Evolutionary conservation across 2,329 filamentous ascomycete species (phyloP).

Genomic region (Myotisia sp.): DNA sequence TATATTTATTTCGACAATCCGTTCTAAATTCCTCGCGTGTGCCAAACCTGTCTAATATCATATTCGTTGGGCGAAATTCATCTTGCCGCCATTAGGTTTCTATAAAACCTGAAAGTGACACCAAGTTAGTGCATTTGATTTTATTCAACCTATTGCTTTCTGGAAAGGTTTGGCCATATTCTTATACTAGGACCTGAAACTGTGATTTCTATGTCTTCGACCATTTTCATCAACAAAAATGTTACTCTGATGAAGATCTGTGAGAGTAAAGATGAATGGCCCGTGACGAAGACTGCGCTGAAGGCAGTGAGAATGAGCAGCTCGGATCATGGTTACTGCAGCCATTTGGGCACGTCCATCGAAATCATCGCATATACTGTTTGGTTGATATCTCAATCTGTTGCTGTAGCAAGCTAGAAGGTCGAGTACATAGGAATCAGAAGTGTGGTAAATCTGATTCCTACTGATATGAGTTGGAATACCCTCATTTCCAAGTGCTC

Average conservation of each 20-base stretch:
- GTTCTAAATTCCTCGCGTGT: too few species aligned
- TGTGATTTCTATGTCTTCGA: too few species aligned
- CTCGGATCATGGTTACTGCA: constrained; percentile 14
- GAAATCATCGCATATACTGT: constrained; percentile 9
- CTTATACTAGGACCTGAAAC: too few species aligned
- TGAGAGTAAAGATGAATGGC: constrained; percentile 25
- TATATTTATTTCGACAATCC: too few species aligned
- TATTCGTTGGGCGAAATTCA: too few species aligned
- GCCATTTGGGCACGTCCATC: constrained; percentile 1
- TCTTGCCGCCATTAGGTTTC: too few species aligned
- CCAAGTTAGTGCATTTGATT: too few species aligned
- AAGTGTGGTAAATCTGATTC: constrained; percentile 14
- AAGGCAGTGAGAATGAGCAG: not conserved
- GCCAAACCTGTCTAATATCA: too few species aligned
- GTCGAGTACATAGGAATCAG: constrained; percentile 17
- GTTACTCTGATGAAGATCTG: constrained; percentile 30
- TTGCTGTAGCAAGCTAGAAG: constrained; percentile 18
- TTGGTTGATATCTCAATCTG: constrained; percentile 18
- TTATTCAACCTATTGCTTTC: too few species aligned
- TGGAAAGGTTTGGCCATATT: too few species aligned
- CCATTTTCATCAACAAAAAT: constrained; percentile 20
- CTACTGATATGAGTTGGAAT: constrained; percentile 17
- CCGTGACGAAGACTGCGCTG: constrained; percentile 15
- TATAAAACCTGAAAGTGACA: too few species aligned
- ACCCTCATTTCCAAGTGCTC: constrained; percentile 16